phyloP scores from a whole-genome alignment of 2,329 filamentous ascomycete species.

The Paracorniculantispora psalliotae region DNA sequence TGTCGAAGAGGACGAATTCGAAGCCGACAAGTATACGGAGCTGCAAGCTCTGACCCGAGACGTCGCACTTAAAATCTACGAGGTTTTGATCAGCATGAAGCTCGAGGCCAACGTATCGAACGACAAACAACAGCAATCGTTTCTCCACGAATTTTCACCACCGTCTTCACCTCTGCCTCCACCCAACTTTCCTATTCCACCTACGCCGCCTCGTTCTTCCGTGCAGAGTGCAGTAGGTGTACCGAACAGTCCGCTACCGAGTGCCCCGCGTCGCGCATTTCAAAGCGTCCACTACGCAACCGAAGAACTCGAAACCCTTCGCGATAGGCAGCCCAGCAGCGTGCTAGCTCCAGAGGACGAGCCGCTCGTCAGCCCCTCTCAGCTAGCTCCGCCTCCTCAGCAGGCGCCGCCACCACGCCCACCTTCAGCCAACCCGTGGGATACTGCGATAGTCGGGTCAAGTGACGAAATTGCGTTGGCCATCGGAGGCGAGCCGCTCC shows the following conservation, averaged over 20 bases:
- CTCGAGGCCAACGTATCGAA: slow-evolving; percentile 33
- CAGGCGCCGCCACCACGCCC: slow-evolving; percentile 22
- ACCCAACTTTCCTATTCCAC: slow-evolving; percentile 10
- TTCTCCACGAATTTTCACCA: slow-evolving; percentile 19
- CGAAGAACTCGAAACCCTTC: slow-evolving; percentile 7
- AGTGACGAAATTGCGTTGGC: slow-evolving; percentile 14
- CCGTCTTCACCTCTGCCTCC: slow-evolving; percentile 11
- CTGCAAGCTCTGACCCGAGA: slow-evolving; percentile 44
- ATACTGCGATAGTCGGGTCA: slow-evolving; percentile 24
- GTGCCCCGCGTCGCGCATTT: not conserved
- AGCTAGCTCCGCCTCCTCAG: slow-evolving; percentile 2
- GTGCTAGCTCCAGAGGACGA: slow-evolving; percentile 1
- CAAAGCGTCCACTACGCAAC: slow-evolving; percentile 8
- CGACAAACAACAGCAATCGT: slow-evolving; percentile 20
- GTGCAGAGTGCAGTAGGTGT: slow-evolving; percentile 1
- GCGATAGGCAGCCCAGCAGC: slow-evolving; percentile 10
- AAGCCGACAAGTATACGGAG: slow-evolving; percentile 44
- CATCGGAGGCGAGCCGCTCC: slow-evolving; percentile 5
- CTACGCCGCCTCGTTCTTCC: slow-evolving; percentile 8
- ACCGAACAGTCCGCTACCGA: not conserved
- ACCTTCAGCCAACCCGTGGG: slow-evolving; percentile 41
- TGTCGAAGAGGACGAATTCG: slow-evolving; percentile 44
- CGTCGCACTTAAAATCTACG: slow-evolving; percentile 43
- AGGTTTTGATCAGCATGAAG: slow-evolving; percentile 51
- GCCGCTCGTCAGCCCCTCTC: slow-evolving; percentile 1